Percentiles rank a stretch among this genome's conserved stretches.
Evolutionary conservation across 495 filamentous ascomycete genomes (phyloP).

Genomic region (Penicillium nucicola): DNA sequence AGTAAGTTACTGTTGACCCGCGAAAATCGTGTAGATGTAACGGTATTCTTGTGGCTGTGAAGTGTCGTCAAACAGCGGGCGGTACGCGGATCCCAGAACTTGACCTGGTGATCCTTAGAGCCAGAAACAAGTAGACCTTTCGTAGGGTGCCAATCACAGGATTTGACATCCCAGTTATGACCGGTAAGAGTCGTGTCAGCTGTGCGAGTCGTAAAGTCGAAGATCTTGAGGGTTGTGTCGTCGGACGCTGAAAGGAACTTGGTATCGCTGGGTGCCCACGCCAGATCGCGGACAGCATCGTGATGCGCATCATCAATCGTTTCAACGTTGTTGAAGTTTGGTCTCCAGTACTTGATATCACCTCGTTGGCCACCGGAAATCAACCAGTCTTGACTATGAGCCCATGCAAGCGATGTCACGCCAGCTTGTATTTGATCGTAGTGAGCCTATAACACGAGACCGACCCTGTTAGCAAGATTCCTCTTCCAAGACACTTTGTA

Average conservation of each 20-base stretch:
- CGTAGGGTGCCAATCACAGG: constrained; percentile 94
- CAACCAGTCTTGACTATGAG: constrained; percentile 94
- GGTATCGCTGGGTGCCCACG: constrained; percentile 86
- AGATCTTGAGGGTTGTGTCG: constrained; percentile 89
- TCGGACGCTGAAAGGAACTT: constrained; percentile 97
- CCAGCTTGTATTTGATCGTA: constrained; percentile 68
- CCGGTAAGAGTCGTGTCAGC: constrained; percentile 79
- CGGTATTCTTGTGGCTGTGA: constrained; percentile 96
- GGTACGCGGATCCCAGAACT: constrained; percentile 94
- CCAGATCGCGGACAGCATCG: constrained; percentile 86
- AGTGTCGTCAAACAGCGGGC: constrained; percentile 87
- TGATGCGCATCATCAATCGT: constrained; percentile 86
- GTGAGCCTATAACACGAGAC: constrained; percentile 58
- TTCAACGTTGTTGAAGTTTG: constrained; percentile 98
- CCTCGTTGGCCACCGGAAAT: constrained; percentile 94
- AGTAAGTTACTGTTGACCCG: constrained; percentile 76
- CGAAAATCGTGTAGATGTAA: constrained; percentile 86
- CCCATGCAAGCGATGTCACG: constrained; percentile 83
- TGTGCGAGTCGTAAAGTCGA: constrained; percentile 85
- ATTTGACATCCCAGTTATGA: constrained; percentile 95
- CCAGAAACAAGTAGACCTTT: constrained; percentile 94
- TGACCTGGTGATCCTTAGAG: constrained; percentile 95
- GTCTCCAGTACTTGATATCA: constrained; percentile 97
- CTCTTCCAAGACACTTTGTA: background rate
- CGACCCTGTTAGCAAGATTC: background rate